Base-by-base conservation (phyloP, 2,329 filamentous ascomycete genomes). In the Pseudogymnoascus verrucosus region DNA sequence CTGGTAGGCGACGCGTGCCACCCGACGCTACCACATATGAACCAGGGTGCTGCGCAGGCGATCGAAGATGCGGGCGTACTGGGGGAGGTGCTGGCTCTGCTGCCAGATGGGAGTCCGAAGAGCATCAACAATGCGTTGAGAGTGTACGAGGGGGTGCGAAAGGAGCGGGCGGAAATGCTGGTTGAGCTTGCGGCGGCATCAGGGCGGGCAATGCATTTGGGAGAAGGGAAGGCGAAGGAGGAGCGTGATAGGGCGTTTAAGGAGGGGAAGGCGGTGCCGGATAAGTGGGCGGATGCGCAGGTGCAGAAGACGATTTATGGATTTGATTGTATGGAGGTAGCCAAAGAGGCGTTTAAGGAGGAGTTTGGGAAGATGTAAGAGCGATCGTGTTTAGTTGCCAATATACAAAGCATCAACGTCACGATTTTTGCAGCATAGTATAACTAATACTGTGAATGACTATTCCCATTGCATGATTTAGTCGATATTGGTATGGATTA, bases 271-370 rank as follows among this genome's bases (percentile, higher is more conserved):
- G 71, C 76, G 68, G 57, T 60, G 4, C 85, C 85, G 2, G 86
- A 89, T 75, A 89, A 88, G 76, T 89, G 87, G 87, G 85, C 85
- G 2, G 87, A 87, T 73, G 84, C 85, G 8, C 86, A 89, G 69
- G 84, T 89, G 44, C 86, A 89, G 74, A 80, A 82, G 73, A 82
- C 83, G 79, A 83, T 89, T 65, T 89, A 89, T 73, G 80, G 82
- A 10, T 79, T 86, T 69, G 85, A 89, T 73, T 86, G 84, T 70
- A 78, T 83, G 60, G 74, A 78, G 69, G 80, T 84, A 63, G 80
- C 84, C 0, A 73, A 74, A 60, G 80, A 84, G 47, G 75, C 76
- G 64, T 86, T 84, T 71, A 77, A 80, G 10, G 74, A 78, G 69
- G 67, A 84, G 40, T 83, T 74, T 61, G 47, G 63, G 54, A 54